These are phyloP conservation scores for Globisporangium viniferum DNA, from an alignment of 352 stramenopile genomes.

Conservation along the genomic window DNA sequence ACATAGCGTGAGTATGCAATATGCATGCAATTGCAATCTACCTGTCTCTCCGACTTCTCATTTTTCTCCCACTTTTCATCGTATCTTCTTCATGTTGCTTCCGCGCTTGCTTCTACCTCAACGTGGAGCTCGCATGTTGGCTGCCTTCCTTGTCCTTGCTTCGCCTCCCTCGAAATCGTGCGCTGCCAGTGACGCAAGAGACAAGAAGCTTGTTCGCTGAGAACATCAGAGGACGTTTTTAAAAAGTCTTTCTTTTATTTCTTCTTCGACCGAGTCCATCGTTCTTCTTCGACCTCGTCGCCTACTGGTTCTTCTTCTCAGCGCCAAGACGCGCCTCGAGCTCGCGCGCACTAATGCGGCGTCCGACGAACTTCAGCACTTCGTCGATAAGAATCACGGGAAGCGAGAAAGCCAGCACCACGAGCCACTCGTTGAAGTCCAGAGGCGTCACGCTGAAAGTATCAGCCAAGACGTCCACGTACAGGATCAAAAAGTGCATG, in stretches of 20 bases:
- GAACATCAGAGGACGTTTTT: background rate
- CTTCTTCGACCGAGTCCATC: slow-evolving; percentile 1
- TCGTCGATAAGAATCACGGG: slow-evolving; percentile 95
- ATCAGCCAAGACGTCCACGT: slow-evolving; percentile 90
- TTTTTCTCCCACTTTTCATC: background rate
- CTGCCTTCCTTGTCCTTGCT: background rate
- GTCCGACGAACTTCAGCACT: slow-evolving; percentile 91
- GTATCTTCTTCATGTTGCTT: background rate
- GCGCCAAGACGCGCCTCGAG: slow-evolving; percentile 54
- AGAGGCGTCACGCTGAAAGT: slow-evolving; percentile 93
- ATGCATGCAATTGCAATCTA: slow-evolving; percentile 9
- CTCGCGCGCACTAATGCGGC: slow-evolving; percentile 73
- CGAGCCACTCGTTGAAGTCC: slow-evolving; percentile 89
- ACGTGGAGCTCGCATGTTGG: background rate
- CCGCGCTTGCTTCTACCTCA: slow-evolving; percentile 3
- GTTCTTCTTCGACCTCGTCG: background rate
- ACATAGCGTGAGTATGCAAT: slow-evolving; percentile 4
- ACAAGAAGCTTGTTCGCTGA: background rate
- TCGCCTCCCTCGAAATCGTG: background rate
- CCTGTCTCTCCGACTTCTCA: background rate
- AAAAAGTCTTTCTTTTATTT: slow-evolving; percentile 10
- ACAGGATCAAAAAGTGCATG: slow-evolving; percentile 94
- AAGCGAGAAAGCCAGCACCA: slow-evolving; percentile 91
- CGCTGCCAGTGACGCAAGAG: slow-evolving; percentile 8
- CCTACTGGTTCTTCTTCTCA: slow-evolving; percentile 57